phyloP scores from a whole-genome alignment of 2,329 filamentous ascomycete species.

The Orbilia javanica region DNA sequence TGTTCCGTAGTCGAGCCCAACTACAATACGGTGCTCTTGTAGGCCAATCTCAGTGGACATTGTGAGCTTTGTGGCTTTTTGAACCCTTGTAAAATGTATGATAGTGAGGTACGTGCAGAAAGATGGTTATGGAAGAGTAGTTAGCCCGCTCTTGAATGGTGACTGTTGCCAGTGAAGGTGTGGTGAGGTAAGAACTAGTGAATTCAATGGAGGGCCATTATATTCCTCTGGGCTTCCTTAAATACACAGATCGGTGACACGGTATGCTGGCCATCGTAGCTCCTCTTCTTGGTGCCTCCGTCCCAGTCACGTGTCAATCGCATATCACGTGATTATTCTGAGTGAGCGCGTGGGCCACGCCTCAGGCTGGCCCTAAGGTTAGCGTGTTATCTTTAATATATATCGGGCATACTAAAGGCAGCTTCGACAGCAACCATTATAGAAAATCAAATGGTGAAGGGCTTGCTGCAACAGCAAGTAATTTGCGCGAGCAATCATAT shows the following conservation, averaged over 20 bases:
- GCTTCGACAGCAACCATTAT: not conserved
- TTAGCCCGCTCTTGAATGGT: not conserved
- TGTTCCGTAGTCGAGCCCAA: constrained; percentile 55
- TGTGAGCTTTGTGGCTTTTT: constrained; percentile 3
- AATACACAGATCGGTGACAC: not conserved
- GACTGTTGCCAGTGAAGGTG: not conserved
- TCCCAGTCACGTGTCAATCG: not conserved
- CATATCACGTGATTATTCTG: not conserved
- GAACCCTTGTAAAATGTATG: not conserved
- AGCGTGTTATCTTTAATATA: too few relatives aligned
- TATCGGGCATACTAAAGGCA: too few relatives aligned
- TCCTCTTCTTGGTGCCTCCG: not conserved
- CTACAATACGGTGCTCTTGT: constrained; percentile 55
- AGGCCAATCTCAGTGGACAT: constrained; percentile 43
- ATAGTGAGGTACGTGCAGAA: not conserved
- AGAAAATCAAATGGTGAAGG: not conserved
- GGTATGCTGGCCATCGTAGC: not conserved
- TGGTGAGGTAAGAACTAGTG: not conserved
- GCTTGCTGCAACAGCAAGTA: not conserved
- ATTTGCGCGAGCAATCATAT: not conserved
- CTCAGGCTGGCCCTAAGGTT: too few relatives aligned
- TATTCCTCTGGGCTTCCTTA: not conserved
- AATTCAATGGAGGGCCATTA: not conserved
- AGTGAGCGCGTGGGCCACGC: not conserved
- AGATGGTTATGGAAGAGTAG: not conserved